Percentiles rank a stretch among this genome's conserved stretches.
Conservation (phyloP, 2,329 filamentous ascomycete genomes). For the Apiospora aurea region DNA sequence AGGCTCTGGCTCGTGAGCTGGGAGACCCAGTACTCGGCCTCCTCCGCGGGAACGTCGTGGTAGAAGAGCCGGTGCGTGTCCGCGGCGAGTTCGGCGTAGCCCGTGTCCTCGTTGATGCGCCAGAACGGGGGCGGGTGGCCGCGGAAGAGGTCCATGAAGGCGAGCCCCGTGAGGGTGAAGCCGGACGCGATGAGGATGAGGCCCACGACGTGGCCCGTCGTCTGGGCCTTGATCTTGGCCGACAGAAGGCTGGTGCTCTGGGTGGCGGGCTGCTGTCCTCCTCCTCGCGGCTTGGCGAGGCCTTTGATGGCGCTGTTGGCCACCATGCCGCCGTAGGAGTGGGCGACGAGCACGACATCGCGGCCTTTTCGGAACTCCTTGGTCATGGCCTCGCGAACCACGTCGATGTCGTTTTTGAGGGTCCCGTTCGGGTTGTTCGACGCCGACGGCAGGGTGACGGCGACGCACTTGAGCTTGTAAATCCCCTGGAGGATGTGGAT, state of each 20-base stretch:
- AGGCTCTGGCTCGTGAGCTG: constrained; percentile 51
- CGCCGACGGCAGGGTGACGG: constrained; percentile 49
- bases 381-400: constrained; percentile 44
- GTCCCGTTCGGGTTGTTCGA: constrained; percentile 42
- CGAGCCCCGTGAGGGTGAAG: background rate
- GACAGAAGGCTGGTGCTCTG: background rate
- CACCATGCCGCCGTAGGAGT: constrained; percentile 22
- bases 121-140: constrained; percentile 7
- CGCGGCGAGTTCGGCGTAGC: constrained; percentile 48
- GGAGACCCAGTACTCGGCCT: constrained; percentile 50
- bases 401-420: constrained; percentile 51
- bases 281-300: background rate
- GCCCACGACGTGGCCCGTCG: background rate
- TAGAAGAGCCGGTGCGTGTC: constrained; percentile 54
- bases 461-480: background rate
- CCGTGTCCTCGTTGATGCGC: constrained; percentile 40
- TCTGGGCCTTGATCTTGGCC: constrained; percentile 33
- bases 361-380: constrained; percentile 39
- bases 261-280: too few species aligned
- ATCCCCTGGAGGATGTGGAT: background rate
- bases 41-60: constrained; percentile 54
- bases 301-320: constrained; percentile 21
- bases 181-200: constrained; percentile 13
- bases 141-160: constrained; percentile 7
- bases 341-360: constrained; percentile 12